Conservation (phyloP, 768 basidiomycete genomes). For the Lentinula edodes region DNA sequence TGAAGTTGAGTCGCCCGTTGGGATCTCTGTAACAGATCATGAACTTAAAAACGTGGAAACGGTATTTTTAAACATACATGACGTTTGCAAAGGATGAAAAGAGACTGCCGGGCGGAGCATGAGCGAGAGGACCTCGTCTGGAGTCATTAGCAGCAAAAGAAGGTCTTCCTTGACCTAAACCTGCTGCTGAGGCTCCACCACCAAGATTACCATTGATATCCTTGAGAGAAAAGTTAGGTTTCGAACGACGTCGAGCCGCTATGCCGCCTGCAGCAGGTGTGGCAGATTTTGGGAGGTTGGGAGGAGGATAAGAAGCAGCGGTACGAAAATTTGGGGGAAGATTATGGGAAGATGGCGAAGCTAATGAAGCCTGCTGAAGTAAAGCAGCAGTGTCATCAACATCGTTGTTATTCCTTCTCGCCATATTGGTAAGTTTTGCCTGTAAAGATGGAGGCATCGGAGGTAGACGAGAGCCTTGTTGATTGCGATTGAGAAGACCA, state of each 20-base stretch:
- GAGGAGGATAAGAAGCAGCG: conserved; percentile 29
- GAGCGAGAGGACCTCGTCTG: conserved; percentile 46
- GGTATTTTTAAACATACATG: conserved; percentile 55
- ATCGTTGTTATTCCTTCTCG: conserved; percentile 30
- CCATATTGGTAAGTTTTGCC: conserved; percentile 86
- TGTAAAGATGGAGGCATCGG: conserved; percentile 87
- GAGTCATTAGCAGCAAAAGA: conserved; percentile 36
- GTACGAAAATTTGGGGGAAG: conserved; percentile 21
- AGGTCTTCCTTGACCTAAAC: conserved; percentile 67
- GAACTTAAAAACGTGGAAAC: conserved; percentile 7
- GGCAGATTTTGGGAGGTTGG: background rate
- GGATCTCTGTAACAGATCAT: conserved; percentile 62
- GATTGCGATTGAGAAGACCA: background rate
- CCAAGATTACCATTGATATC: conserved; percentile 49
- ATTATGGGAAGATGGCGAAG: conserved; percentile 16
- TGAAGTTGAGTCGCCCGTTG: conserved; percentile 91
- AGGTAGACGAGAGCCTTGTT: conserved; percentile 32
- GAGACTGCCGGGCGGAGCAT: conserved; percentile 29
- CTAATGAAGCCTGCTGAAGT: conserved; percentile 28
- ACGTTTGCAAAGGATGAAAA: conserved; percentile 93
- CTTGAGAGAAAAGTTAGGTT: conserved; percentile 55
- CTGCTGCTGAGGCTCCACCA: conserved; percentile 57
- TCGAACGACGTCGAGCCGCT: conserved; percentile 39
- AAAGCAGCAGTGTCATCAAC: conserved; percentile 36
- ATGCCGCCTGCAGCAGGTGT: conserved; percentile 26